Conservation (phyloP, 495 filamentous ascomycete genomes). For the Tuber borchii region DNA sequence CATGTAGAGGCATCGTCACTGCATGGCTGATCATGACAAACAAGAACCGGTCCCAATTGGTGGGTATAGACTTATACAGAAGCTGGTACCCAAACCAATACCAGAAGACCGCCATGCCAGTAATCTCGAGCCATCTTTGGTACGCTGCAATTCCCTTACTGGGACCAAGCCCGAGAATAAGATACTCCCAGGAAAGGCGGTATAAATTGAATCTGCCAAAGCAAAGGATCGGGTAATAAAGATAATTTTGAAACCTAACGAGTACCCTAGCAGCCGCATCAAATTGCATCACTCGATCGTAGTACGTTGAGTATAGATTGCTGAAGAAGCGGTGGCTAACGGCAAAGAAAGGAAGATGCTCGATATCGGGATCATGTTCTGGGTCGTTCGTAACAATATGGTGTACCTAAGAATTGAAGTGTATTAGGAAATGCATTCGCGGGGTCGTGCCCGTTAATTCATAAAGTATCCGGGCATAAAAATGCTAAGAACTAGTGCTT, state of each 20-base stretch:
- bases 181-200: constrained; percentile 70
- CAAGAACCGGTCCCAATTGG: constrained; percentile 59
- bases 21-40: constrained; percentile 84
- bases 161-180: constrained; percentile 69
- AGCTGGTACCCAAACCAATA: constrained; percentile 85
- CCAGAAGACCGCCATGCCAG: constrained; percentile 84
- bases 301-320: constrained; percentile 75
- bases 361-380: constrained; percentile 95
- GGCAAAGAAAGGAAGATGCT: constrained; percentile 94
- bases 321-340: constrained; percentile 78
- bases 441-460: background rate
- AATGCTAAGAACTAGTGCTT: background rate
- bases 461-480: background rate
- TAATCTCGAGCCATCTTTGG: constrained; percentile 79
- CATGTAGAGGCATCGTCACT: constrained; percentile 78
- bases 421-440: constrained; percentile 9
- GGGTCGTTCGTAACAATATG: constrained; percentile 95
- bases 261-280: constrained; percentile 67
- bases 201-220: constrained; percentile 94
- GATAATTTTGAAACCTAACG: constrained; percentile 69
- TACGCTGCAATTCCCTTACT: constrained; percentile 77
- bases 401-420: constrained; percentile 54
- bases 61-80: constrained; percentile 68
- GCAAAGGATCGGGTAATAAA: constrained; percentile 78
- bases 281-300: constrained; percentile 77